These are phyloP conservation scores for Spinellus fusiger DNA, from an alignment of 192 early-diverging fungal species.

Conservation along the genomic window DNA sequence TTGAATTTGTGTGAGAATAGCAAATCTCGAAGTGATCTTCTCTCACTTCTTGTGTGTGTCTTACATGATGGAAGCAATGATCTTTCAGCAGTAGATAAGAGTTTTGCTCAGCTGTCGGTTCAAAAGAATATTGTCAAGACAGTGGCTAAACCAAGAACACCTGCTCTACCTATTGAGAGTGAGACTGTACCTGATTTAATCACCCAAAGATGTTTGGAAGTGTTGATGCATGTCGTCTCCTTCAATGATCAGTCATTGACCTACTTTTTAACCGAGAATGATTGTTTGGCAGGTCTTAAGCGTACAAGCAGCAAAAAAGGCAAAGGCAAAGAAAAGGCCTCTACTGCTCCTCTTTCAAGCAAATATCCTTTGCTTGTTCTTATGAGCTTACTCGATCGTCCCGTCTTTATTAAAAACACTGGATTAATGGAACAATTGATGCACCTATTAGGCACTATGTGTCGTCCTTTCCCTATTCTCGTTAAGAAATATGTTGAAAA, in stretches of 20 bases:
- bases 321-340: constrained; percentile 58
- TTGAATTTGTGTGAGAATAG: constrained; percentile 87
- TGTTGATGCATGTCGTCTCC: constrained; percentile 71
- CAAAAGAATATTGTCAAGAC: constrained; percentile 37
- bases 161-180: constrained; percentile 27
- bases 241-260: constrained; percentile 71
- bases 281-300: constrained; percentile 48
- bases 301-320: constrained; percentile 55
- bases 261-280: constrained; percentile 75
- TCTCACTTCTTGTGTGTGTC: constrained; percentile 81
- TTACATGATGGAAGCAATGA: constrained; percentile 78
- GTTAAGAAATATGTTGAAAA: constrained; percentile 47
- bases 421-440: constrained; percentile 84
- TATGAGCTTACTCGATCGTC: constrained; percentile 77
- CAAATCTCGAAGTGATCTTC: constrained; percentile 74
- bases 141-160: constrained; percentile 4
- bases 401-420: constrained; percentile 74
- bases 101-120: constrained; percentile 69
- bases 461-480: constrained; percentile 66
- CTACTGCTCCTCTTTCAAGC: constrained; percentile 37
- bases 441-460: constrained; percentile 75
- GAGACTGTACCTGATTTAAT: constrained; percentile 84
- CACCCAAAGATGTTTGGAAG: constrained; percentile 83
- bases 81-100: constrained; percentile 68
- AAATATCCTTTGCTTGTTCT: constrained; percentile 74